Base-by-base conservation (phyloP, 768 basidiomycete genomes). In the Holtermannia corniformis region DNA sequence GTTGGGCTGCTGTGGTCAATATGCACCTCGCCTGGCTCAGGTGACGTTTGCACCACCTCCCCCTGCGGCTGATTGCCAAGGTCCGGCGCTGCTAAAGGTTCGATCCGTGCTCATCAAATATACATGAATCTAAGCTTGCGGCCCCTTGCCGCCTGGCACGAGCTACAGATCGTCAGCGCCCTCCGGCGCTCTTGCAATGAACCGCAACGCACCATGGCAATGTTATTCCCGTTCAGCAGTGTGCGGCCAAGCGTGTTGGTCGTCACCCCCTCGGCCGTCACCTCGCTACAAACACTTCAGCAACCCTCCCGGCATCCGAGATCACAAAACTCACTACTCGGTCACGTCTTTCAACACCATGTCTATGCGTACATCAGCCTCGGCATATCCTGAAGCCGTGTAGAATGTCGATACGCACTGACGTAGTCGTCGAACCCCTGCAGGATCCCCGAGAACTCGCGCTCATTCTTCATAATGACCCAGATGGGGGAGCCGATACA, bases 391-490 rank as follows among this genome's bases (percentile, higher is more conserved):
- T 37, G 32, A 43, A 50, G 52, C 3, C 41, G 1, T 24, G 23
- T 16, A n/a, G 41, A 19, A 20, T 24, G 26, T 2, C 16, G 27
- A 37, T 49, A 92, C 93, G 80, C 72, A 96, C 93, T 99, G 73
- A 99, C 93, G 73, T 93, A 99, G 74, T 99, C 93, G 71, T 99
- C 93, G 64, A 99, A 99, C 1, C 93, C 93, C 27, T 93, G 78
- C 41, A 99, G 77, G 2, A 83, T 95, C 11, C 93, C 93, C 21
- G 86, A 87, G 75, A 96, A 99, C 75, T 99, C 93, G 44, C 90
- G 84, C 57, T 99, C 91, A 62, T 80, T 84, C 76, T 96, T 97
- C 89, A 95, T 96, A 71, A 97, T 82, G 64, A 97, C 93, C 88
- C 90, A 95, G 68, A 97, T 92, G 46, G 82, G 81, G 27, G 90